These are phyloP conservation scores for Diophrys sp. DNA, from an alignment of 73 alveolate genomes.

Conservation along the genomic window DNA sequence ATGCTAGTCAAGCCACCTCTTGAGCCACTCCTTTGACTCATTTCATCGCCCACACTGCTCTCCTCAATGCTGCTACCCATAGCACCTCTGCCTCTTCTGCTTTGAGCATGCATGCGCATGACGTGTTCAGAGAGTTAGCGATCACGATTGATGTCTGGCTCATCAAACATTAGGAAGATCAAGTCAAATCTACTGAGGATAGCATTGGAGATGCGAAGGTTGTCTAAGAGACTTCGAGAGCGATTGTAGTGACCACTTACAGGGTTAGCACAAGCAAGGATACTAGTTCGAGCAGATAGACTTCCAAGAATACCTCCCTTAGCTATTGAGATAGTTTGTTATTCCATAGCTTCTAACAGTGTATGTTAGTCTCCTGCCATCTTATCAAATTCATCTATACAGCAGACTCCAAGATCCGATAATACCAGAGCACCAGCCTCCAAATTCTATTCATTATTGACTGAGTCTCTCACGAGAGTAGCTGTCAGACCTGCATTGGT, in stretches of 20 bases:
- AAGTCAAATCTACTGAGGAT: slow-evolving; percentile 97
- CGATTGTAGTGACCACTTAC: slow-evolving; percentile 90
- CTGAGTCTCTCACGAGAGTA: slow-evolving; percentile 56
- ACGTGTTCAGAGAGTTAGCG: slow-evolving; percentile 75
- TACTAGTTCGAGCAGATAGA: slow-evolving; percentile 92
- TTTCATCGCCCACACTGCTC: no score
- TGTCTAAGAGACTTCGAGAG: slow-evolving; percentile 80
- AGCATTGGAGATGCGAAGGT: slow-evolving; percentile 98
- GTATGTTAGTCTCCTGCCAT: slow-evolving; percentile 72
- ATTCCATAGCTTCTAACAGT: slow-evolving; percentile 97
- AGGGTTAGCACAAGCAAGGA: slow-evolving; percentile 99
- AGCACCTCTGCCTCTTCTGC: no score
- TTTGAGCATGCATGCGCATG: no score
- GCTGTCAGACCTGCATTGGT: slow-evolving; percentile 68
- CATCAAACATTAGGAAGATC: slow-evolving; percentile 89
- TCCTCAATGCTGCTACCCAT: no score
- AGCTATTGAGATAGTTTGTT: slow-evolving; percentile 96
- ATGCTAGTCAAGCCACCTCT: no score
- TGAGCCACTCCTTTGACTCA: no score
- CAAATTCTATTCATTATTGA: slow-evolving; percentile 33
- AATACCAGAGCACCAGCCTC: slow-evolving; percentile 67
- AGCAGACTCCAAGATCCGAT: slow-evolving; percentile 65
- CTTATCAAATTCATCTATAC: slow-evolving; percentile 74
- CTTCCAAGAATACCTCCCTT: slow-evolving; percentile 97
- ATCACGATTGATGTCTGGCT: slow-evolving; percentile 85